Evolutionary conservation across 2,329 filamentous ascomycete genomes (phyloP), one percentile per base, ranked within the genome.

Genomic region (Fusarium sp.): DNA sequence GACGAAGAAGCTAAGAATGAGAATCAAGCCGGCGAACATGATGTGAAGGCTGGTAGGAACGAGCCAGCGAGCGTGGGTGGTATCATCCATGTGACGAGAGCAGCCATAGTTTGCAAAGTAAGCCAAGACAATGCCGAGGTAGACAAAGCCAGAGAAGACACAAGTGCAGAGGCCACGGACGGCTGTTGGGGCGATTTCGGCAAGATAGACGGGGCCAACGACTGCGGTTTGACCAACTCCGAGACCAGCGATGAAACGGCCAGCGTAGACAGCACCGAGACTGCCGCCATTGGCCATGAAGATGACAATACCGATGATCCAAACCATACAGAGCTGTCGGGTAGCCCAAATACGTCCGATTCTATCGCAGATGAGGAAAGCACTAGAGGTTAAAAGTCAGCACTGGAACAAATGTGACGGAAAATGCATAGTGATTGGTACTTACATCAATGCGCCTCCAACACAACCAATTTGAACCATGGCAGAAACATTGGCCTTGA

Each of bases 31-130:
- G 5, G 69, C 69, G 23, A 71, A 71, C 38, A 70, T 71, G 11
- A 64, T 32, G 18, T 71, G 69, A 23, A 69, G 52, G 37, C 69
- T 71, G 37, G 64, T 71, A 2, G 69, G 68, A 7, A 71, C 64
- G 3, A 71, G 69, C 41, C 62, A 64, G 23, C 69, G 69, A 6
- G 69, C 55, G 35, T 69, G 49, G 6, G 53, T 64, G 7, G 48
- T 20, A 7, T 63, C 41, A 2, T 52, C 45, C 32, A 71, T 71
- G 26, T 71, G 69, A 7, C 41, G 42, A 14, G 54, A 65, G 44
- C 64, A 71, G 7, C 69, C 64, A 7, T 72, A 72, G n/a, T 71
- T 68, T 13, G 46, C 65, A 7, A 72, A 72, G 53, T 71, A 49
- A 0, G 69, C 69, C n/a, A 72, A 13, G 1, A 64, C 64, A 17